Evolutionary conservation across 371 early-diverging fungal genomes (phyloP).

Genomic region (Capillidium rhysosporum): DNA sequence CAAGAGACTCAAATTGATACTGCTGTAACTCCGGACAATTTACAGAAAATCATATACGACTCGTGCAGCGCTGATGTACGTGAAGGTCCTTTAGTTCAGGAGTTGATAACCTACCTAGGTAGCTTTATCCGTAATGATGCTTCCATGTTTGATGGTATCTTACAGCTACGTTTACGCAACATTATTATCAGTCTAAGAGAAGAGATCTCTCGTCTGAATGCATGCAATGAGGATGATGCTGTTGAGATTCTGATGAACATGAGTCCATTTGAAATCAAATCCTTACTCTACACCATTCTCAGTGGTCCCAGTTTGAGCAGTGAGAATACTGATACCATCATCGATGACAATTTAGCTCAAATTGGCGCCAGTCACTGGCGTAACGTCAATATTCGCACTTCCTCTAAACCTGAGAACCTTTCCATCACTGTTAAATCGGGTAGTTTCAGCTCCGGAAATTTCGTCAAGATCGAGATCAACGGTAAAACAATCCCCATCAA

Average conservation of each 20-base stretch:
- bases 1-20: conserved; percentile 38
- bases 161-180: conserved; percentile 58
- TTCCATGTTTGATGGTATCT: conserved; percentile 58
- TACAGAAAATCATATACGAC: conserved; percentile 36
- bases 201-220: conserved; percentile 49
- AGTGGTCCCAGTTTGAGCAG: conserved; percentile 34
- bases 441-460: conserved; percentile 54
- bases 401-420: conserved; percentile 7
- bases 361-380: neutral
- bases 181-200: conserved; percentile 71
- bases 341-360: conserved; percentile 5
- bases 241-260: conserved; percentile 62
- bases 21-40: conserved; percentile 45
- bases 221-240: conserved; percentile 58
- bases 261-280: conserved; percentile 58
- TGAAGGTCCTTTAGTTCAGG: conserved; percentile 69
- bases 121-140: conserved; percentile 49
- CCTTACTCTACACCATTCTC: conserved; percentile 47
- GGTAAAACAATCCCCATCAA: conserved; percentile 26
- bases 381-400: conserved; percentile 11
- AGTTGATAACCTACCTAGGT: conserved; percentile 58
- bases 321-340: conserved; percentile 6
- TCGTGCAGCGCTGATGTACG: conserved; percentile 48
- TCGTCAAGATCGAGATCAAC: conserved; percentile 45
- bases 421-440: conserved; percentile 41